These are phyloP conservation scores for Acanthamoeba sp. DNA, from an alignment of 208 protist genomes.

Conservation along the genomic window DNA sequence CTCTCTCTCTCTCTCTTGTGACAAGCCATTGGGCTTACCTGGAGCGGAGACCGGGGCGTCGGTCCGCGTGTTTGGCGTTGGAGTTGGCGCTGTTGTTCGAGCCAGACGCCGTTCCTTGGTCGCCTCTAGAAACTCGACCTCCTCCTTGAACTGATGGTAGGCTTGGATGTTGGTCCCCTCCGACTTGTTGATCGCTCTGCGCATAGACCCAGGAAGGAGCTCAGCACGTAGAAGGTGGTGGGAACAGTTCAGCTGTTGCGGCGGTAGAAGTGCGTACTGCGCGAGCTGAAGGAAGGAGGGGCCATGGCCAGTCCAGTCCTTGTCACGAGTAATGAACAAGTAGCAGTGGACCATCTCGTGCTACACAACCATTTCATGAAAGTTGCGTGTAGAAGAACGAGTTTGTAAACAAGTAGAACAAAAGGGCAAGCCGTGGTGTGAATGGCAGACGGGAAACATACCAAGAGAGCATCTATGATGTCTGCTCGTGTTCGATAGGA, in stretches of 20 bases:
- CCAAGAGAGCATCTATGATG: slow-evolving; percentile 8
- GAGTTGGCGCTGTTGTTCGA: neutral
- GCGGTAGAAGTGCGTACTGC: neutral
- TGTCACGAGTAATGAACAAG: slow-evolving; percentile 4
- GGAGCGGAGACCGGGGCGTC: too few relatives aligned
- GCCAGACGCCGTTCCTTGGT: too few relatives aligned
- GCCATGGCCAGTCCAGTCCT: slow-evolving; percentile 8
- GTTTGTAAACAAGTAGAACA: neutral
- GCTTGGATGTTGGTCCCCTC: neutral
- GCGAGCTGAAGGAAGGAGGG: neutral
- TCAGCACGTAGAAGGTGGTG: neutral
- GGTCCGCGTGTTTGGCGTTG: neutral
- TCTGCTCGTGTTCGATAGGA: neutral
- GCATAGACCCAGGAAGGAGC: too few relatives aligned
- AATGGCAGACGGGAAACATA: neutral
- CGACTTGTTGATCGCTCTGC: slow-evolving; percentile 3
- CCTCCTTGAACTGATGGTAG: neutral
- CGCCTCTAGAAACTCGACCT: slow-evolving; percentile 2
- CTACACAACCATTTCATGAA: neutral
- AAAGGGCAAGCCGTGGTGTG: too few relatives aligned
- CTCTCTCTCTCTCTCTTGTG: too few relatives aligned
- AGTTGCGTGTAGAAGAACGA: neutral
- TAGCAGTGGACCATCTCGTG: slow-evolving; percentile 58
- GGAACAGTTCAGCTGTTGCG: neutral
- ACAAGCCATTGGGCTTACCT: too few relatives aligned